These are phyloP conservation scores for Arthromyces matolae DNA, from an alignment of 768 basidiomycete species.

Conservation along the genomic window DNA sequence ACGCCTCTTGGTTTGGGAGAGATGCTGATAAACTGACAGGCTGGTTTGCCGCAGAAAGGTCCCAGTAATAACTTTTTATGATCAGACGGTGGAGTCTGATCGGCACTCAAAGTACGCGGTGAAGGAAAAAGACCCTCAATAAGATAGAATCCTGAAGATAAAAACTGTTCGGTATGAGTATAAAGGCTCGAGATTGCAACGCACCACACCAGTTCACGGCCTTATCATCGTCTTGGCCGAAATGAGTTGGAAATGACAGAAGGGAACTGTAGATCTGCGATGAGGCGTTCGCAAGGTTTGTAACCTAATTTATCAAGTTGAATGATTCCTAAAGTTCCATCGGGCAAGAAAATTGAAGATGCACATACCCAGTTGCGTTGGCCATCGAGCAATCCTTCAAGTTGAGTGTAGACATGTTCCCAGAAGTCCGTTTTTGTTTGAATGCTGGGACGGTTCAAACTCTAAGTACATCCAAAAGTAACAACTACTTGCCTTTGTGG, in stretches of 20 bases:
- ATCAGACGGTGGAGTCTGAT: conserved; percentile 15
- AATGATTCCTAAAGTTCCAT: background rate
- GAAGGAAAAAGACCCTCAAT: conserved; percentile 58
- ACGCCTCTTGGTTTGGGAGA: conserved; percentile 66
- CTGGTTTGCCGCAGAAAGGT: conserved; percentile 89
- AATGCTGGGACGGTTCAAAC: conserved; percentile 37
- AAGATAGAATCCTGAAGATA: conserved; percentile 96
- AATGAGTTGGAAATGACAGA: conserved; percentile 59
- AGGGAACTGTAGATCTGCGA: conserved; percentile 79
- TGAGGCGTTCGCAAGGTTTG: conserved; percentile 84
- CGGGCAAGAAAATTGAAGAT: conserved; percentile 1
- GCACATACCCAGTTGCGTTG: conserved; percentile 78
- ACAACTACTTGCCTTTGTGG: conserved; percentile 42
- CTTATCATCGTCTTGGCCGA: conserved; percentile 55
- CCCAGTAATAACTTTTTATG: conserved; percentile 56
- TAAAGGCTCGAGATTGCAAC: conserved; percentile 21
- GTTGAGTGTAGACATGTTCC: conserved; percentile 65
- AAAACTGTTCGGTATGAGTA: conserved; percentile 6
- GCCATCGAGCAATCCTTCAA: conserved; percentile 57
- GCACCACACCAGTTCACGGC: conserved; percentile 94
- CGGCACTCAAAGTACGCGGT: conserved; percentile 25
- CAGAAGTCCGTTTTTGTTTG: conserved; percentile 77
- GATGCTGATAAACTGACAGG: conserved; percentile 78
- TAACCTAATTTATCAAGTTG: conserved; percentile 44
- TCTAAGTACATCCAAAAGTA: no score